Conservation (phyloP, 2,329 filamentous ascomycete species). For the Verticillium isaacii region DNA sequence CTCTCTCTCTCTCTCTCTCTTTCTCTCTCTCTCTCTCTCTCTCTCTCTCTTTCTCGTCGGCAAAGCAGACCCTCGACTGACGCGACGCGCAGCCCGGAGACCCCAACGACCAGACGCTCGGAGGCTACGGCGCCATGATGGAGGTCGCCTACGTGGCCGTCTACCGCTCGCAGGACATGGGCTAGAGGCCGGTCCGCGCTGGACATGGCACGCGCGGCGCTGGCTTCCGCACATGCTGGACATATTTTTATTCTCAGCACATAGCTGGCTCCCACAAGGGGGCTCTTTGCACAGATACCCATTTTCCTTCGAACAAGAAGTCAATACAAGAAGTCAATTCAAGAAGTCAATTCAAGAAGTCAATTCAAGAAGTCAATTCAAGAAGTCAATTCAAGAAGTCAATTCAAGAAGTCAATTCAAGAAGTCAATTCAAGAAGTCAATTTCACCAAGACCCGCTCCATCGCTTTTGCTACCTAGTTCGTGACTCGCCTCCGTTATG, state of each 20-base stretch:
- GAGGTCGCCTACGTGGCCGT: constrained; percentile 34
- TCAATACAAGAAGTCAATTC: not conserved
- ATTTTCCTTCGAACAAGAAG: not conserved
- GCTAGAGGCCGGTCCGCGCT: not conserved
- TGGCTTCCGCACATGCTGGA: not conserved
- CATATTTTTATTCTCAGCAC: not conserved
- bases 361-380: not conserved
- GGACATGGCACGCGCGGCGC: not conserved
- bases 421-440: not conserved
- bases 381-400: not conserved
- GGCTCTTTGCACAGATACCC: constrained; percentile 2
- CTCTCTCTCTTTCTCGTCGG: too few relatives aligned
- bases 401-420: not conserved
- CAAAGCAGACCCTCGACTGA: not conserved
- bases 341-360: not conserved
- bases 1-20: too few relatives aligned
- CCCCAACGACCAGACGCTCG: constrained; percentile 25
- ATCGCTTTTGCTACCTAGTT: not conserved
- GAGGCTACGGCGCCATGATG: constrained; percentile 35
- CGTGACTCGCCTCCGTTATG: not conserved
- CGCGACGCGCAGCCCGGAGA: constrained; percentile 20
- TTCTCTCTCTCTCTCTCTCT: too few relatives aligned
- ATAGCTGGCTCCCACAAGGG: not conserved
- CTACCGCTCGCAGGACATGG: constrained; percentile 20
- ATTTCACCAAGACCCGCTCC: not conserved